These are phyloP conservation scores for Mucor sp. DNA, from an alignment of 371 early-diverging fungal species.

Conservation along the genomic window DNA sequence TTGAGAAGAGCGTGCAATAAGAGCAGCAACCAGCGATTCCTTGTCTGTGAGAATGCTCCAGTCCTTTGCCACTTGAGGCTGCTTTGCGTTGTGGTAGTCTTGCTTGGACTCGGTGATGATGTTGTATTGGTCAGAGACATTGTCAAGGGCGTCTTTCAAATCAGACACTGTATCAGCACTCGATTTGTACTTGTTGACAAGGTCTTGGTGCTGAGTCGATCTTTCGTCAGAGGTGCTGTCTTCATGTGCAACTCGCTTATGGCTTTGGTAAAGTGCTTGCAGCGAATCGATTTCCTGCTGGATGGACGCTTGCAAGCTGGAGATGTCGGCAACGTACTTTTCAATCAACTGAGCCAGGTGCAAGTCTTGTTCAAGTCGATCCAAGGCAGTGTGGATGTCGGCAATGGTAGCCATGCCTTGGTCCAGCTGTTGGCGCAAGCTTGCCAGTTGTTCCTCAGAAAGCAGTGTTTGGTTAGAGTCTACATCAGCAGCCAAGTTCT, in stretches of 20 bases:
- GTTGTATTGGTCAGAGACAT: conserved; percentile 13
- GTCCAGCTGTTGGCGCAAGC: not conserved
- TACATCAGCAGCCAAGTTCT: conserved; percentile 12
- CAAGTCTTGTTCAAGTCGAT: conserved; percentile 7
- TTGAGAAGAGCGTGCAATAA: conserved; percentile 17
- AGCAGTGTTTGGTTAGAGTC: not conserved
- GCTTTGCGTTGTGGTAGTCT: not conserved
- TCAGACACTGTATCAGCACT: conserved; percentile 10
- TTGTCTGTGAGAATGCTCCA: conserved; percentile 12
- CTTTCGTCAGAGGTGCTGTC: conserved; percentile 6
- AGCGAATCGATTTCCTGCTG: not conserved
- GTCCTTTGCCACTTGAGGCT: not conserved
- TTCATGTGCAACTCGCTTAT: not conserved
- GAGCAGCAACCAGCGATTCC: conserved; percentile 7
- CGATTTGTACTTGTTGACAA: conserved; percentile 18
- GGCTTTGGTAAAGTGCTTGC: conserved; percentile 4
- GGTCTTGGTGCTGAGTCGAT: conserved; percentile 6
- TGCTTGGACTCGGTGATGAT: conserved; percentile 11
- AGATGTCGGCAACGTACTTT: conserved; percentile 17
- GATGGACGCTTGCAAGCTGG: conserved; percentile 8
- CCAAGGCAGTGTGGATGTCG: conserved; percentile 2
- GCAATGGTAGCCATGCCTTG: conserved; percentile 3
- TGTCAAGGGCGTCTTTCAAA: conserved; percentile 20
- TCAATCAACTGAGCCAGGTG: conserved; percentile 21
- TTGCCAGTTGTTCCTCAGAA: not conserved